Conservation (phyloP, 768 basidiomycete species). For the Melanogaster broomeanus region DNA sequence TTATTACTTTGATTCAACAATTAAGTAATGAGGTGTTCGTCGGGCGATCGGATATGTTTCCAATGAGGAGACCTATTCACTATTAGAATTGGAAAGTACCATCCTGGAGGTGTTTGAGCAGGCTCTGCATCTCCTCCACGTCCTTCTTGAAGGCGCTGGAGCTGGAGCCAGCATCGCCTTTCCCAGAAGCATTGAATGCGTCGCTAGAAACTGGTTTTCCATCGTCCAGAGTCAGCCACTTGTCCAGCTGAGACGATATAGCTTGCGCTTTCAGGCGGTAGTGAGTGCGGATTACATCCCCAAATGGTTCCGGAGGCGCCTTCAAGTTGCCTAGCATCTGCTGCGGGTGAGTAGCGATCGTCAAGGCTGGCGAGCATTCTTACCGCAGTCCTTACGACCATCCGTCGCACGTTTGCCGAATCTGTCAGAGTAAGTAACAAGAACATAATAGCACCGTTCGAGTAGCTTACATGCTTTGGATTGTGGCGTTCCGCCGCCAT, state of each 20-base stretch:
- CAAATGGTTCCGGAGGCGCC: constrained; percentile 82
- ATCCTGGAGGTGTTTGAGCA: constrained; percentile 50
- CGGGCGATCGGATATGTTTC: background rate
- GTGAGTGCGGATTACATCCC: constrained; percentile 86
- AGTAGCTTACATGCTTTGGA: constrained; percentile 70
- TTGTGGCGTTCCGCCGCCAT: constrained; percentile 67
- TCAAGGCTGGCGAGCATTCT: constrained; percentile 17
- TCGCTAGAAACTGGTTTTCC: constrained; percentile 58
- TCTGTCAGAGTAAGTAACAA: constrained; percentile 45
- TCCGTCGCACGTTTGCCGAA: constrained; percentile 89
- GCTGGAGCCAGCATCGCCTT: constrained; percentile 44
- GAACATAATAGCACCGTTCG: background rate
- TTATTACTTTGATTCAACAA: background rate
- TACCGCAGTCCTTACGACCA: constrained; percentile 90
- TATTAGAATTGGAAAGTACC: constrained; percentile 18
- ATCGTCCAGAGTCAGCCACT: constrained; percentile 79
- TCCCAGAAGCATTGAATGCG: constrained; percentile 45
- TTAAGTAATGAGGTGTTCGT: background rate
- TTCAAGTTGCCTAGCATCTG: constrained; percentile 87
- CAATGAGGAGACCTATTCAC: background rate
- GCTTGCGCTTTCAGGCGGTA: constrained; percentile 81
- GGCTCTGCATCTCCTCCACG: constrained; percentile 66
- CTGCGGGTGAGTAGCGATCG: constrained; percentile 10
- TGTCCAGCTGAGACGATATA: constrained; percentile 72
- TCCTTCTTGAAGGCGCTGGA: constrained; percentile 67